Base-by-base conservation (phyloP, 495 filamentous ascomycete genomes). In the Aspergillus sparsus region DNA sequence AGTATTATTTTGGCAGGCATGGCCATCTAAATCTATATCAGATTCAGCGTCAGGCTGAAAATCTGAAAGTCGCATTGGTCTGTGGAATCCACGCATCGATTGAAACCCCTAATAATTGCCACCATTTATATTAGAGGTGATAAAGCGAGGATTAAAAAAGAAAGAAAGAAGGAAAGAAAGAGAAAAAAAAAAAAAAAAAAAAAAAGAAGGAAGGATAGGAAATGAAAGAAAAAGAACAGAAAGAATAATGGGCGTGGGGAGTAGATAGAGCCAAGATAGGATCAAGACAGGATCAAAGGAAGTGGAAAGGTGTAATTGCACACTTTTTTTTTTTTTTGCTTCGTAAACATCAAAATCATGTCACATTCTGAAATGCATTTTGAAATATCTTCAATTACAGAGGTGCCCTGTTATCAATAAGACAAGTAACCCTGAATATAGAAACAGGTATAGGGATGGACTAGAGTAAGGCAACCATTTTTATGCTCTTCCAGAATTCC, bases 51-150 rank as follows among this genome's bases (percentile, higher is more conserved):
- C 58, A 37, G 41, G 58, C 56, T 62, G 59, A 47, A 66, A 53
- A 49, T 62, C 64, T 18, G 60, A 60, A 46, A 62, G 60, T 18
- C 60, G 57, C 35, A 67, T 33, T 34, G 62, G 62, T 31, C 58
- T 58, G 56, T 62, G 60, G 49, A 59, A 61, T 18, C 62, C 62
- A 16, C 70, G 74, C n/a, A 65, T 64, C 52, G 74, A 68, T 62
- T 73, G 68, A 67, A 64, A 68, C 53, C 62, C 77, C 77, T 80
- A 80, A 78, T 55, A 39, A 69, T 49, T 13, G 71, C 11, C 70
- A 77, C 64, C 71, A 69, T 67, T 47, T 61, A 71, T 68, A 73
- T 73, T 71, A 73, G 68, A 73, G 49, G 65, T 56, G 42, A 58
- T 60, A 66, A 70, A 68, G 36, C 42, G 45, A 60, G 63, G 66